Conservation (phyloP, 108 stramenopile genomes). For the Nitzschia inconspicua region DNA sequence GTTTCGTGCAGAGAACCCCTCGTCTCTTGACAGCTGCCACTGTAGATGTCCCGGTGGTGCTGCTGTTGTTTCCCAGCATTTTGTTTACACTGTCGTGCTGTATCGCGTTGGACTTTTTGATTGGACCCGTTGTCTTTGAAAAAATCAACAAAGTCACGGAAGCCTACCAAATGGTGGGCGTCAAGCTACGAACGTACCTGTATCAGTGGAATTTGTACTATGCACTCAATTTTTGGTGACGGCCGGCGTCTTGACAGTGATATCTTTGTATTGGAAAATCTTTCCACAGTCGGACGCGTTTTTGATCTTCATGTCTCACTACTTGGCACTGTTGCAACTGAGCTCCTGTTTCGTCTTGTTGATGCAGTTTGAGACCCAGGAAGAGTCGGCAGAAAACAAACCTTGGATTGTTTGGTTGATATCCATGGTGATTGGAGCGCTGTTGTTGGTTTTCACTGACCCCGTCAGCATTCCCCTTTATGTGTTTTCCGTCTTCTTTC, state of each 20-base stretch:
- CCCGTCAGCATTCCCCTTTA: constrained; percentile 8
- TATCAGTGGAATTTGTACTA: constrained; percentile 24
- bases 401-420: constrained; percentile 12
- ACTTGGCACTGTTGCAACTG: constrained; percentile 24
- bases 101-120: constrained; percentile 11
- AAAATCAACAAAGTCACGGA: constrained; percentile 25
- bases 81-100: constrained; percentile 18
- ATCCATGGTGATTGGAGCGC: constrained; percentile 14
- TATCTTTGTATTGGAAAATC: constrained; percentile 24
- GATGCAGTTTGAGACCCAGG: constrained; percentile 16
- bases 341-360: constrained; percentile 1
- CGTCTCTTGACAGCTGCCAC: neutral
- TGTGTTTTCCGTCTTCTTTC: constrained; percentile 18
- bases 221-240: constrained; percentile 8
- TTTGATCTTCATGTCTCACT: constrained; percentile 31
- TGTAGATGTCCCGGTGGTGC: constrained; percentile 5
- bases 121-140: constrained; percentile 23
- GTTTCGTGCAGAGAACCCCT: constrained; percentile 1
- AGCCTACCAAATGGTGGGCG: constrained; percentile 24
- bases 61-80: constrained; percentile 8
- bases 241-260: constrained; percentile 22
- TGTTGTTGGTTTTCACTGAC: neutral
- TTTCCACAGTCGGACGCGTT: constrained; percentile 19
- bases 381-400: constrained; percentile 17
- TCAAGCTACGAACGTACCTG: constrained; percentile 26